Base-by-base conservation (phyloP, 768 basidiomycete species). In the Psilocybe cubensis region DNA sequence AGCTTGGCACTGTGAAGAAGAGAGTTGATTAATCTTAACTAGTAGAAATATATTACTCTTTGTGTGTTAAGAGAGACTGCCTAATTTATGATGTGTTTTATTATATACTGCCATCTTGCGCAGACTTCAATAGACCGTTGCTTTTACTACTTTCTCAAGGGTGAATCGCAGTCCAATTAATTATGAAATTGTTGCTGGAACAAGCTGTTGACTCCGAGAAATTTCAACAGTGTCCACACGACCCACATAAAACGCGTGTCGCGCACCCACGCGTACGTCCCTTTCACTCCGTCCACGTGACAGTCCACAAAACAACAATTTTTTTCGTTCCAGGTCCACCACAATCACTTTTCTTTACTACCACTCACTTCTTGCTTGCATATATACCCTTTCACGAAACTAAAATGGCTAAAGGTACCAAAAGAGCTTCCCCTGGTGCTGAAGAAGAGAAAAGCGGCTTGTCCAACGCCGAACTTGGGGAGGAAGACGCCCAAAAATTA, bases 361-460 rank as follows among this genome's bases (percentile, higher is more conserved):
- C 56, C 54, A 55, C 52, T 52, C 60, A 56, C 29, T 53, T 44
- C 35, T 38, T 41, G 25, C 44, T 41, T 56, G 25, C 50, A 47
- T 35, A 57, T 62, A 57, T 57, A 55, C 40, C 40, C 41, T 29
- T 14, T 25, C 41, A 60, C 45, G 25, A 48, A 25, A 51, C 45
- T 33, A 59, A 54, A 54, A 79, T 79, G 77, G 67, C 68, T 54
- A 81, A 79, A 63, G 80, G 82, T 43, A 85, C 81, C 65, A 91
- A 94, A 79, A 88, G 92, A 73, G 85, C 82, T 41, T 88, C 89
- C 56, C 88, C 91, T n/a, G 91, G 90, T 10, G 83, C 87, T 42
- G 88, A 90, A 46, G 82, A 78, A n/a, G 85, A 85, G 70, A 92
- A 91, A 71, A 81, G 80, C 68, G 84, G 86, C 60, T 78, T 91